Evolutionary conservation across 116 monocot genomes (phyloP), one percentile per base, ranked within the genome.

Genomic region (Phalaenopsis hybrid): DNA sequence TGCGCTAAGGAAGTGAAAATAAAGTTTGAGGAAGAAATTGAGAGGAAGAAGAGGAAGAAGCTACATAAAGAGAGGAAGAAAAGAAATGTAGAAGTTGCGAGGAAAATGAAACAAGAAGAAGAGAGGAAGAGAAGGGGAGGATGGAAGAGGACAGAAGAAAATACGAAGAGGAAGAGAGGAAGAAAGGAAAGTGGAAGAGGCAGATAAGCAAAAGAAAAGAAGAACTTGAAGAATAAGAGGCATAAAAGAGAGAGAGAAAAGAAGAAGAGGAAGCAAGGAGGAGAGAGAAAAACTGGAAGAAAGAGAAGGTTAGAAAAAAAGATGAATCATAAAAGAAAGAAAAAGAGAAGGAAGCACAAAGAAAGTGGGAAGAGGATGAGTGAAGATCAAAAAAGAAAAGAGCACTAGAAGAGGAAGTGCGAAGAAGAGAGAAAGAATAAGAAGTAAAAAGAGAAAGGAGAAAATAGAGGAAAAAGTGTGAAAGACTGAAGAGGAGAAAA

Each of bases 1-100:
- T 94, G 92, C 52, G 92, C 92, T 0, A 92, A 91, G 81, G 85
- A 86, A 11, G 73, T 86, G 76, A 84, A 81, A 75, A 83, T 44
- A 59, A 82, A 80, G 49, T 81, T 77, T 18, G 82, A 78, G 75
- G 77, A 79, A 31, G 80, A 82, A 79, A 55, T 65, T 4, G n/a
- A 83, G 65, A 57, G 23, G 45, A 78, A 74, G 46, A 79, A 44
- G 75, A 43, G 79, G 41, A 58, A 57, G 28, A 15, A 21, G 67
- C 13, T 49, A 12, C 9, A 43, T 15, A 55, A 43, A 28, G 45
- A 74, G 11, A 61, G 10, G 49, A 65, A 37, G 20, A 52, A 3
- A 7, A 20, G 6, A 37, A 1, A 65, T 28, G 28, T 28, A 28
- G 28, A 28, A 28, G 28, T 0, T 28, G 28, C 28, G 28, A 28